These are phyloP conservation scores for Chrysanthemum seticuspe DNA, from an alignment of 129 eudicot genomes.

Conservation along the genomic window DNA sequence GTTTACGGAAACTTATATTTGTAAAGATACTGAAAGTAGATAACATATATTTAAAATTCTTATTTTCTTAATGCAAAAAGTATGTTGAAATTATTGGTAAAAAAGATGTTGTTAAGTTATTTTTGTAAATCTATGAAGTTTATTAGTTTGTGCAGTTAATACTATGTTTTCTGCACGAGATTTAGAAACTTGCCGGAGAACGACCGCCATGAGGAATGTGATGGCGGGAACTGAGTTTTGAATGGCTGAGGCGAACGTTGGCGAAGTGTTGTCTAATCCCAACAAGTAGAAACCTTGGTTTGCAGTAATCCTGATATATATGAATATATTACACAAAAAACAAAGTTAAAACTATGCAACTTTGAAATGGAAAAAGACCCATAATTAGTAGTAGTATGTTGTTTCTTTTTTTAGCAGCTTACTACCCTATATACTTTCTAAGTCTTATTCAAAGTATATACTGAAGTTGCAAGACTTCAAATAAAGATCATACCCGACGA, in stretches of 20 bases:
- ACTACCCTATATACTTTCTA: too few relatives aligned
- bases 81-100: not conserved
- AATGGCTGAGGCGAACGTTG: constrained; percentile 97
- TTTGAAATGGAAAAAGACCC: not conserved
- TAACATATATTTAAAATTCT: too few relatives aligned
- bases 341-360: not conserved
- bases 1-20: too few relatives aligned
- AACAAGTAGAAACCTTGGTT: constrained; percentile 90
- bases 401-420: too few relatives aligned
- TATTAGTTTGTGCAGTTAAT: not conserved
- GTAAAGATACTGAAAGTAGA: too few relatives aligned
- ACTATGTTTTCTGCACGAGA: not conserved
- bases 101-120: too few relatives aligned
- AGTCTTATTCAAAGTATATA: not conserved
- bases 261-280: constrained; percentile 93
- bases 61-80: not conserved
- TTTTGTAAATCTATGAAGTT: not conserved
- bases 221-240: constrained; percentile 97
- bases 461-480: not conserved
- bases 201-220: constrained; percentile 83
- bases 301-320: constrained; percentile 64
- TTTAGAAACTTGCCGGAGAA: constrained; percentile 57
- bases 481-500: constrained; percentile 64
- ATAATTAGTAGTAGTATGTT: too few relatives aligned
- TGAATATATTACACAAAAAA: not conserved